These are phyloP conservation scores for Annulohypoxylon moriforme DNA, from an alignment of 495 filamentous ascomycete genomes.

Conservation along the genomic window DNA sequence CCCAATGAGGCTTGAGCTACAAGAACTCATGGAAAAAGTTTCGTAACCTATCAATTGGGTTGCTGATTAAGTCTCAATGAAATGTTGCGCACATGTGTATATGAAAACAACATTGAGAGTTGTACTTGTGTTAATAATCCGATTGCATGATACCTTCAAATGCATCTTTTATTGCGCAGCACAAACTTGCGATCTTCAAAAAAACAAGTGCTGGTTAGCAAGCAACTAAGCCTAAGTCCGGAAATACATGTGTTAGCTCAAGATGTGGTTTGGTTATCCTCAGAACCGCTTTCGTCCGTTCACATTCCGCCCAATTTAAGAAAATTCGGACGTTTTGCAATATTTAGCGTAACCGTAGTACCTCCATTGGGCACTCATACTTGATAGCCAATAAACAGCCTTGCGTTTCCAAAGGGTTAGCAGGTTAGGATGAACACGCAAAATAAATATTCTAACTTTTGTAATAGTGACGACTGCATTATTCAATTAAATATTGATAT, in stretches of 20 bases:
- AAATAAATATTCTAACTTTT: slow-evolving; percentile 1
- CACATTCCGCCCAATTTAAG: slow-evolving; percentile 18
- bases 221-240: slow-evolving; percentile 26
- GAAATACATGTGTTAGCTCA: slow-evolving; percentile 18
- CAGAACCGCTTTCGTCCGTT: slow-evolving; percentile 36
- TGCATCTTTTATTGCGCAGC: neutral
- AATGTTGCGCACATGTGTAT: neutral
- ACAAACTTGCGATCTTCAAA: neutral
- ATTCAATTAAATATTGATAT: slow-evolving; percentile 20
- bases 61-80: neutral
- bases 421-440: neutral
- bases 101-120: neutral
- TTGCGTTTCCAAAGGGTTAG: neutral
- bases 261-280: neutral
- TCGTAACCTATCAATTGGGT: slow-evolving; percentile 1
- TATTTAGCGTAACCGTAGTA: neutral
- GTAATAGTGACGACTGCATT: slow-evolving; percentile 26
- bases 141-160: slow-evolving; percentile 15
- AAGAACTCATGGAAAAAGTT: slow-evolving; percentile 21
- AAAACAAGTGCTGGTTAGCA: neutral
- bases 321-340: slow-evolving; percentile 9
- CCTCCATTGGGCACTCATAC: neutral
- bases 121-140: slow-evolving; percentile 25
- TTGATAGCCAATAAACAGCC: slow-evolving; percentile 9
- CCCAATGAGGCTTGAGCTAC: slow-evolving; percentile 31